These are phyloP conservation scores for Chamaecyparis obtusa DNA, from an alignment of 75 land plant species.

Conservation along the genomic window DNA sequence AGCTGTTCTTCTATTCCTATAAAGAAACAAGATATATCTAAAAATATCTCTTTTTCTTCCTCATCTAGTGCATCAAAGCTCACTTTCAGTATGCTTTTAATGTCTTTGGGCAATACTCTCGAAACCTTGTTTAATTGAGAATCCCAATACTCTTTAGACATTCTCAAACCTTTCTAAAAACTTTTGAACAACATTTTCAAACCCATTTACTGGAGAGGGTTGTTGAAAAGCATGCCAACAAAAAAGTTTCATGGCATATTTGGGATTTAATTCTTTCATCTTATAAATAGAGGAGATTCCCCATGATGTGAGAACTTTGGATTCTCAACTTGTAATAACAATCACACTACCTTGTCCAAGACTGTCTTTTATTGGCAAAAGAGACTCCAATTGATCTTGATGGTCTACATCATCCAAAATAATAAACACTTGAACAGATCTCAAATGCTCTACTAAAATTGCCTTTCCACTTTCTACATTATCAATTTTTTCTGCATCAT, in stretches of 20 bases:
- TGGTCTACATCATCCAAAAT: no score
- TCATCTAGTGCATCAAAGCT: background rate
- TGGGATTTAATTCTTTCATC: no score
- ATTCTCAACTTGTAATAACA: no score
- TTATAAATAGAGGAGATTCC: no score
- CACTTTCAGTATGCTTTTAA: background rate
- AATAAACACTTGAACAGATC: background rate
- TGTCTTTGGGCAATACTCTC: background rate
- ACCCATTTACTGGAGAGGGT: background rate
- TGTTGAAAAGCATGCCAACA: background rate
- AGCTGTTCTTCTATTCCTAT: no score
- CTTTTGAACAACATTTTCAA: background rate
- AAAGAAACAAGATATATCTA: no score
- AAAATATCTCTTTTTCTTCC: no score
- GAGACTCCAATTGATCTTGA: no score
- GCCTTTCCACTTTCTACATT: background rate
- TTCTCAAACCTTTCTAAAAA: no score
- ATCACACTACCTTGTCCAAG: no score
- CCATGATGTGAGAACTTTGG: background rate
- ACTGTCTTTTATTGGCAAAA: no score
- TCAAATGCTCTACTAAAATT: background rate
- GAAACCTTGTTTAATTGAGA: background rate
- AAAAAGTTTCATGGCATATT: background rate
- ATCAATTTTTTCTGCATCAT: no score
- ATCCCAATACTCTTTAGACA: background rate